Evolutionary conservation across 1,284 basidiomycete species (phyloP), one percentile per base, ranked within the genome.

Genomic region (Ganoderma meredithae): DNA sequence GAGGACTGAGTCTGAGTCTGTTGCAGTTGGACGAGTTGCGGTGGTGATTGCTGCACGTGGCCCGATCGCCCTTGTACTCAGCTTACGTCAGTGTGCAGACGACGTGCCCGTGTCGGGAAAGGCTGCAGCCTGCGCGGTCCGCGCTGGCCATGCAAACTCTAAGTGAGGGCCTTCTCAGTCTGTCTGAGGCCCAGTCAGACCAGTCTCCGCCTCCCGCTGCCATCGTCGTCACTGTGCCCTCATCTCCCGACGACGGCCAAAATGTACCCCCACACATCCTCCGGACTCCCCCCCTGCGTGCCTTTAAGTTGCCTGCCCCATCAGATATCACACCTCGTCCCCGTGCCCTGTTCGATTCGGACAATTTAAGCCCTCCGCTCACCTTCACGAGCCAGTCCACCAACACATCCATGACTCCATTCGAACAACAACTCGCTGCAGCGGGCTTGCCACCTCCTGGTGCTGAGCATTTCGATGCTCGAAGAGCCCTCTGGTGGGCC

Each of bases 401-500:
- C 19, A 27, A 47, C 53, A 13, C 58, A 52, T 41, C 62, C 59
- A 66, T 67, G 63, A 65, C 73, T 31, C 63, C 66, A 6, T 86
- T 87, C 71, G 82, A 87, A 60, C 74, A 81, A 22, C 72, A 81
- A 53, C 76, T 86, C 25, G 74, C 68, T 10, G 61, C 77, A 19
- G 74, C 81, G 19, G 65, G 76, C 60, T 78, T 90, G 40, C 89
- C 90, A n/a, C 83, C 83, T 62, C 87, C 90, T 2, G 92, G 92
- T 0, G 88, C 87, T 25, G 84, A 82, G 2, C 82, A 88, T 73
- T 94, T 90, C 76, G 78, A 80, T 25, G 88, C 86, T 0, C 85
- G 92, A 44, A 83, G 90, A 68, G 81, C 82, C 6, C 79, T 89
- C 27, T 94, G 92, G 92, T 80, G 88, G 22, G 79, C 78, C 12